Evolutionary conservation across 2,329 filamentous ascomycete genomes (phyloP).

Genomic region (Cryphonectria nitschkei): DNA sequence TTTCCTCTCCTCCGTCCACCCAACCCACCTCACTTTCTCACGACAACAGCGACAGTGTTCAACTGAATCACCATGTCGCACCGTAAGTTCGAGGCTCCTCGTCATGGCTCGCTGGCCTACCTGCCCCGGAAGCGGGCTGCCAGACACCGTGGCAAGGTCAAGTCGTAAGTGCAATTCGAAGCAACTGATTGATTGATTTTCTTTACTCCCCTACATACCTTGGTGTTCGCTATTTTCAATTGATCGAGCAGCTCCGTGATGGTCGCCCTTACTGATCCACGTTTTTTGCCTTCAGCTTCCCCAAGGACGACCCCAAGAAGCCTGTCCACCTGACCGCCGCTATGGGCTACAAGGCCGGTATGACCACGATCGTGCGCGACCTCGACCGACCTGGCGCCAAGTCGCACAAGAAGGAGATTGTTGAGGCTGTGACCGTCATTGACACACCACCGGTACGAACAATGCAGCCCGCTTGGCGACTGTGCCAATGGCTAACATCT

Average conservation of each 20-base stretch:
- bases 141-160: slow-evolving; percentile 95
- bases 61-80: slow-evolving; percentile 45
- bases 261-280: slow-evolving; percentile 14
- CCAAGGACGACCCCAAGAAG: slow-evolving; percentile 99
- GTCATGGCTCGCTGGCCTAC: slow-evolving; percentile 91
- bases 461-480: slow-evolving; percentile 79
- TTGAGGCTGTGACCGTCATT: slow-evolving; percentile 86
- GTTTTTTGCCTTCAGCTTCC: slow-evolving; percentile 70
- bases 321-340: slow-evolving; percentile 96
- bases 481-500: slow-evolving; percentile 74
- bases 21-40: slow-evolving; percentile 20
- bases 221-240: neutral
- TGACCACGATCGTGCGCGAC: slow-evolving; percentile 99
- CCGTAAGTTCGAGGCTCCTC: slow-evolving; percentile 77
- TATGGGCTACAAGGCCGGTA: slow-evolving; percentile 99
- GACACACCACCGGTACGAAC: slow-evolving; percentile 94
- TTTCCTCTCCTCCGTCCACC: slow-evolving; percentile 18
- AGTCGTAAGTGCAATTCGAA: slow-evolving; percentile 72
- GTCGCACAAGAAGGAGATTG: slow-evolving; percentile 98
- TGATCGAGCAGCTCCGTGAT: neutral
- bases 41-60: slow-evolving; percentile 27
- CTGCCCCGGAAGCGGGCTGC: slow-evolving; percentile 89
- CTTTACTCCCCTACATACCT: neutral
- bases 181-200: slow-evolving; percentile 6
- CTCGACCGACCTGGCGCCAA: slow-evolving; percentile 99